Percentiles rank a stretch among this genome's conserved stretches.
Evolutionary conservation across 2,329 filamentous ascomycete genomes (phyloP).

Genomic region (Colletotrichum sp.): DNA sequence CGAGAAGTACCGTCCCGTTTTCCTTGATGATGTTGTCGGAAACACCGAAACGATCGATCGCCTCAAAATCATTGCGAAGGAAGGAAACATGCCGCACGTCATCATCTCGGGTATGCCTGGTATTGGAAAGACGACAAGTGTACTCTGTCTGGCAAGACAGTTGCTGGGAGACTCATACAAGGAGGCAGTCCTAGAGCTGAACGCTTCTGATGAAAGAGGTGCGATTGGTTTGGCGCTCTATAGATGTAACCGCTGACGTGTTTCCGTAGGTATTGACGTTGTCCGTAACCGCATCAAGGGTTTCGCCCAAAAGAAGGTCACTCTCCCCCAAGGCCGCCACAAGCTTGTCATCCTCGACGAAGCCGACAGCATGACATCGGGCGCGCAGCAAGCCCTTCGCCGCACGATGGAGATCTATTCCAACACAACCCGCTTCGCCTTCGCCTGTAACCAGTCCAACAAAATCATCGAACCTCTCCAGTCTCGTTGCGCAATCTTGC

Average conservation of each 20-base stretch:
- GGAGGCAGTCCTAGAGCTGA: slow-evolving; percentile 94
- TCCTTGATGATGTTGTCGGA: slow-evolving; percentile 95
- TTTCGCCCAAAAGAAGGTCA: slow-evolving; percentile 99
- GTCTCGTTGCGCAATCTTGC: slow-evolving; percentile 92
- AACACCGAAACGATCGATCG: slow-evolving; percentile 98
- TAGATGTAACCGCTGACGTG: not conserved
- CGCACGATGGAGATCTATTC: slow-evolving; percentile 99
- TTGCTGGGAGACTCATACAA: slow-evolving; percentile 93
- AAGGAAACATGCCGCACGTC: slow-evolving; percentile 99
- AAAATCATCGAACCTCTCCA: slow-evolving; percentile 99
- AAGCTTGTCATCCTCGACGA: slow-evolving; percentile 98
- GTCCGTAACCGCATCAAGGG: slow-evolving; percentile 97
- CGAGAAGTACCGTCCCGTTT: slow-evolving; percentile 95
- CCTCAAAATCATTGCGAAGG: slow-evolving; percentile 96
- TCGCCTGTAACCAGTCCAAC: slow-evolving; percentile 98
- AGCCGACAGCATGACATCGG: slow-evolving; percentile 97
- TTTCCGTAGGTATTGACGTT: slow-evolving; percentile 81
- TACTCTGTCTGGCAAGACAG: slow-evolving; percentile 91
- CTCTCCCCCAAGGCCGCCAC: slow-evolving; percentile 85
- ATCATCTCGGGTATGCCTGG: slow-evolving; percentile 99
- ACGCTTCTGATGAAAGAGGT: slow-evolving; percentile 95
- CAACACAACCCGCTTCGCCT: slow-evolving; percentile 93
- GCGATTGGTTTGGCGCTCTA: slow-evolving; percentile 30
- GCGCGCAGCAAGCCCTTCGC: slow-evolving; percentile 92
- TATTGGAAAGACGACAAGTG: slow-evolving; percentile 97